Percentiles rank a stretch among this genome's conserved stretches.
phyloP scores from a whole-genome alignment of 805 yeast species.

The Cyberlindnera galapagoensis region DNA sequence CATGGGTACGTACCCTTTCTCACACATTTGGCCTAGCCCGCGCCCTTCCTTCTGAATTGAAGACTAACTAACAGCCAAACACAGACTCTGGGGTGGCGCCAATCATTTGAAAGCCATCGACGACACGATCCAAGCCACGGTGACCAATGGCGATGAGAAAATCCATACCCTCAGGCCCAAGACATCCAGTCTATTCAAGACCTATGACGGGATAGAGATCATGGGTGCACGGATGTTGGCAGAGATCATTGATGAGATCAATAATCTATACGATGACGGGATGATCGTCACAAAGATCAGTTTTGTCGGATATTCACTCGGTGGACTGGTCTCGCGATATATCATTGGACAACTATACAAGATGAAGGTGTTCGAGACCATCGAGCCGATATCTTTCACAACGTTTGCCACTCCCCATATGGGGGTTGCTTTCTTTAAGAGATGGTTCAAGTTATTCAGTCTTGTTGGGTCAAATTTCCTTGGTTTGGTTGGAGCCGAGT shows the following conservation, averaged over 20 bases:
- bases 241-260: conserved; percentile 49
- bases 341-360: conserved; percentile 66
- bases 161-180: conserved; percentile 44
- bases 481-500: conserved; percentile 68
- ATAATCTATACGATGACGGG: conserved; percentile 25
- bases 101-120: conserved; percentile 46
- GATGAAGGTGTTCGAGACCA: conserved; percentile 44
- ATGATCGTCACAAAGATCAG: conserved; percentile 46
- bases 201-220: conserved; percentile 79
- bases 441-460: conserved; percentile 33
- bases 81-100: conserved; percentile 58
- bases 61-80: conserved; percentile 1
- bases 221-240: conserved; percentile 64
- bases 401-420: conserved; percentile 81
- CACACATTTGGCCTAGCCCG: background rate
- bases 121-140: conserved; percentile 31
- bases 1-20: conserved; percentile 53
- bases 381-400: conserved; percentile 57
- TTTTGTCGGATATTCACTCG: conserved; percentile 81
- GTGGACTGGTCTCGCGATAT: conserved; percentile 80
- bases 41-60: background rate
- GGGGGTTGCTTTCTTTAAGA: conserved; percentile 46
- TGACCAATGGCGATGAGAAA: conserved; percentile 36
- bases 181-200: conserved; percentile 61
- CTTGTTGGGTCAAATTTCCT: conserved; percentile 45